Percentiles rank a stretch among this genome's conserved stretches.
Conservation (phyloP, 306 rosid genomes). For the Spatholobus suberectus region DNA sequence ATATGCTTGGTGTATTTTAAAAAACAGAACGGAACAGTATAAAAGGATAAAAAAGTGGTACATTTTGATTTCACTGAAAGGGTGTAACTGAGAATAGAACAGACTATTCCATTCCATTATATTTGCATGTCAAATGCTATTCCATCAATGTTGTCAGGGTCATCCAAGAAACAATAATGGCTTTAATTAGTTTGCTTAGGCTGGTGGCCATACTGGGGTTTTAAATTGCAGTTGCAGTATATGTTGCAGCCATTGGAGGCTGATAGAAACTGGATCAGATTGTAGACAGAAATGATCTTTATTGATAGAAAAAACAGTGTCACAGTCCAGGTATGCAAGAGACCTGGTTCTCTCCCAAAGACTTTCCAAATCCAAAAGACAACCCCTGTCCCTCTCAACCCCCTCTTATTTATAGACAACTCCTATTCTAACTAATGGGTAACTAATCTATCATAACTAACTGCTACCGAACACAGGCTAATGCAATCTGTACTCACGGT, state of each 20-base stretch:
- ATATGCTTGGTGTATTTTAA: background rate
- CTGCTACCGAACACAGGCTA: no score
- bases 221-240: background rate
- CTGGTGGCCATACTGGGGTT: background rate
- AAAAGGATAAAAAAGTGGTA: background rate
- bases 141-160: background rate
- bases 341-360: no score
- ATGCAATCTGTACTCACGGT: background rate
- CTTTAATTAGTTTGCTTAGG: no score
- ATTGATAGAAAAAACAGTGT: no score
- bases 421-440: no score
- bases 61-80: background rate
- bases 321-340: no score
- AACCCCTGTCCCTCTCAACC: no score
- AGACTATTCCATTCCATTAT: background rate
- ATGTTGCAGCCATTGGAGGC: background rate
- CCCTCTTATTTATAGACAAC: no score
- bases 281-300: no score
- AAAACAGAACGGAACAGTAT: background rate
- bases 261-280: no score
- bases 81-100: background rate
- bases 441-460: no score
- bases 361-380: no score
- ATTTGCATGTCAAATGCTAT: background rate
- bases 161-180: background rate